Evolutionary conservation across 106 monocot species (phyloP).

Genomic region (Dioscorea zingiberensis): DNA sequence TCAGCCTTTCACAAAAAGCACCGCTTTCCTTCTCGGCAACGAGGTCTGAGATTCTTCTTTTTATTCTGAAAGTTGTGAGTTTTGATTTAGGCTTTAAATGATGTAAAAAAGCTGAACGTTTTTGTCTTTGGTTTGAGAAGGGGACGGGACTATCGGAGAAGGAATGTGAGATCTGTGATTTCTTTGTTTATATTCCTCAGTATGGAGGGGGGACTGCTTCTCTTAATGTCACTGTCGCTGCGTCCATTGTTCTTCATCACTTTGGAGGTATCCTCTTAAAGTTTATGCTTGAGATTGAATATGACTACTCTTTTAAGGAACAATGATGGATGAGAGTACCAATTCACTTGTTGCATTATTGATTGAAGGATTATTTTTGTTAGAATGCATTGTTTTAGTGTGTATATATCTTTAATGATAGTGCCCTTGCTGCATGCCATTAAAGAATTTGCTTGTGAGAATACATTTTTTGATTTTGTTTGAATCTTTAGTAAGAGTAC

Average conservation of each 20-base stretch:
- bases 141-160: constrained; percentile 78
- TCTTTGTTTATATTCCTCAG: constrained; percentile 94
- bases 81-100: neutral
- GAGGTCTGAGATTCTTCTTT: constrained; percentile 39
- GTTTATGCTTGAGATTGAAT: too few relatives aligned
- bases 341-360: too few relatives aligned
- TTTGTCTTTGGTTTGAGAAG: constrained; percentile 17
- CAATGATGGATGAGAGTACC: too few relatives aligned
- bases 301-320: too few relatives aligned
- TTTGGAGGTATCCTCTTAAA: constrained; percentile 52
- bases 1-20: constrained; percentile 80
- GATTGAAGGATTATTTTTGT: too few relatives aligned
- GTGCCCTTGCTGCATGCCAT: too few relatives aligned
- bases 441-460: too few relatives aligned
- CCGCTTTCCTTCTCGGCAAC: constrained; percentile 91
- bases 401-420: too few relatives aligned
- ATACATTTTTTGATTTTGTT: too few relatives aligned
- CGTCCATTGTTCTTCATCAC: constrained; percentile 88
- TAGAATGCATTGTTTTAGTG: too few relatives aligned
- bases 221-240: constrained; percentile 92
- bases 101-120: neutral
- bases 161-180: constrained; percentile 87
- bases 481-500: too few relatives aligned
- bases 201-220: constrained; percentile 97
- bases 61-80: neutral